Percentiles rank a stretch among this genome's conserved stretches.
Evolutionary conservation across 2,329 filamentous ascomycete genomes (phyloP).

Genomic region (Tolypocladium cylindrosporum): DNA sequence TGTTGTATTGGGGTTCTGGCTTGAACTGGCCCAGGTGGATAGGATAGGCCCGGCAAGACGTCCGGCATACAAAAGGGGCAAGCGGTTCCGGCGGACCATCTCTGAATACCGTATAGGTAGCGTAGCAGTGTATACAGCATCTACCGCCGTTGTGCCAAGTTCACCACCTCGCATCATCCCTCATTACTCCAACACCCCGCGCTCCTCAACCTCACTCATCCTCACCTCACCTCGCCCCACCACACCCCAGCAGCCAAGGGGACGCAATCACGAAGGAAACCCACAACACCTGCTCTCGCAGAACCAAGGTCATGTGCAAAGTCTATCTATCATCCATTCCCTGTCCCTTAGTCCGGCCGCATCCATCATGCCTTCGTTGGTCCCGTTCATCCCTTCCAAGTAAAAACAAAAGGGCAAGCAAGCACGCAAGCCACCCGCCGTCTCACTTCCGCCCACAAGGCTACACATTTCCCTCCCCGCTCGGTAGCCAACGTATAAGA

Average conservation of each 20-base stretch:
- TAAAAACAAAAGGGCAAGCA: neutral
- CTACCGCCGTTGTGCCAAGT: neutral
- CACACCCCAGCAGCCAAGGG: neutral
- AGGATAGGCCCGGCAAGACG: neutral
- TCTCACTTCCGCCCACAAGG: neutral
- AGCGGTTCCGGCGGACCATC: too few relatives aligned
- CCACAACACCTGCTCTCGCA: neutral
- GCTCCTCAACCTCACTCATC: neutral
- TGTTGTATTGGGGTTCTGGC: neutral
- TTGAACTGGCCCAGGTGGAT: neutral
- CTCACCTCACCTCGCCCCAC: too few relatives aligned
- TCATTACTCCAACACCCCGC: neutral
- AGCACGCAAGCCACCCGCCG: neutral
- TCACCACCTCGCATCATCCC: neutral
- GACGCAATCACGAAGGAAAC: neutral
- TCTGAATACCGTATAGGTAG: too few relatives aligned
- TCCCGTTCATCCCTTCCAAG: neutral
- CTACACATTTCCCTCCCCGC: neutral
- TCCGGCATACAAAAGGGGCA: neutral
- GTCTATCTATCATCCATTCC: slow-evolving; percentile 11
- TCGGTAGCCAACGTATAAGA: neutral
- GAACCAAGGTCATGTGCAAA: slow-evolving; percentile 5
- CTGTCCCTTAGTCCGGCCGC: neutral
- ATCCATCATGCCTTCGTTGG: neutral
- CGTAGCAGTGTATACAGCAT: neutral